These are phyloP conservation scores for Glomus cerebriforme DNA, from an alignment of 192 early-diverging fungal species.

Conservation along the genomic window DNA sequence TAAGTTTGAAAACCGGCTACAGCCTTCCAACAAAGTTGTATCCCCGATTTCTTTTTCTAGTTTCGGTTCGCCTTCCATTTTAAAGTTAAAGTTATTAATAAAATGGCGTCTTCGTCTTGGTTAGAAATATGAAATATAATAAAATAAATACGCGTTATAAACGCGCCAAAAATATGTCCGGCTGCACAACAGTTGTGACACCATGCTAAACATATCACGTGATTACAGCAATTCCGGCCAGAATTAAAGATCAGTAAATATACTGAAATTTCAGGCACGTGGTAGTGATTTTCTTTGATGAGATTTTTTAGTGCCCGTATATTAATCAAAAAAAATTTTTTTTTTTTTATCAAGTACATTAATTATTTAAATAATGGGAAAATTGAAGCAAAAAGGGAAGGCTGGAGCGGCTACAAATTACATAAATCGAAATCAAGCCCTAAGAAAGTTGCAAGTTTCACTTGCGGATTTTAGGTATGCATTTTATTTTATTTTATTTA, in stretches of 20 bases:
- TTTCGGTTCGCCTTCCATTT: neutral
- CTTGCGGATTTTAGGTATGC: constrained; percentile 89
- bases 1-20: neutral
- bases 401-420: constrained; percentile 88
- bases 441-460: constrained; percentile 93
- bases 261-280: too few species aligned
- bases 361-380: constrained; percentile 52
- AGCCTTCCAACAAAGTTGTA: neutral
- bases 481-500: neutral
- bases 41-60: neutral
- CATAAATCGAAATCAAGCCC: constrained; percentile 84
- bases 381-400: constrained; percentile 81
- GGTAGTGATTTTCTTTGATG: too few species aligned
- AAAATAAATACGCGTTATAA: too few species aligned
- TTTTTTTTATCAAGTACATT: neutral
- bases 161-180: too few species aligned
- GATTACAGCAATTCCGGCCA: too few species aligned
- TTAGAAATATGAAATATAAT: too few species aligned
- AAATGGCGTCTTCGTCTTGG: too few species aligned
- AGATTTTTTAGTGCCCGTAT: too few species aligned
- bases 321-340: too few species aligned
- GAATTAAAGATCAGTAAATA: too few species aligned
- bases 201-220: too few species aligned
- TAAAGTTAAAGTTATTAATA: neutral
- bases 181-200: too few species aligned